Evolutionary conservation across 805 yeast species (phyloP), one percentile per base, ranked within the genome.

Genomic region (Candida ipomoeae): DNA sequence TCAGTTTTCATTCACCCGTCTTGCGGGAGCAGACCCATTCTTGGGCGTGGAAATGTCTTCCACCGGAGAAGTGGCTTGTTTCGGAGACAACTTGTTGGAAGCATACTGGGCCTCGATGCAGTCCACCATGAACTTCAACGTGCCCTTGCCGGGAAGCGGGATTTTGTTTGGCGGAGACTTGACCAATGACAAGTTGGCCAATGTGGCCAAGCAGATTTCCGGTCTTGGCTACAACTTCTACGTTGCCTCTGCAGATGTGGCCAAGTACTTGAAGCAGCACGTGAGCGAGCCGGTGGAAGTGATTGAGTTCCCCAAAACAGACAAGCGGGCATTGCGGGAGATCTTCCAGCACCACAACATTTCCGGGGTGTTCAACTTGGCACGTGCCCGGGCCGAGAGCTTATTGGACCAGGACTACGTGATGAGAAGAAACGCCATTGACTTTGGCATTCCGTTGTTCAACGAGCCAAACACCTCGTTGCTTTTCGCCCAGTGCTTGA

Each of bases 41-140:
- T 79, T 94, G 66, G 99, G 99, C 57, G 99, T 94, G 59, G 99
- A 94, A 76, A 94, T 94, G 99, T 85, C 98, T 6, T 91, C 98
- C 11, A 94, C 99, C 47, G 99, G 99, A 71, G 99, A 94, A 75
- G 87, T 94, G 67, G 99, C 99, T 31, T 88, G 97, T 67, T 94
- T 94, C 67, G 99, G 99, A 61, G 77, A 77, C 55, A 85, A 89
- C 69, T 69, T 86, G 55, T 62, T 79, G 50, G 98, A 94, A 72
- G 96, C 98, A 34, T 94, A 94, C 80, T 94, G 98, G 98, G 86
- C 97, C 41, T 85, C 98, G 14, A 83, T 92, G 62, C 97, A 94
- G 78, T 81, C 96, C 46, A 90, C 96, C 38, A 94, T 91, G 97
- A 92, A 92, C 80, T 94, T 94, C 83, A 80, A 88, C 63, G 82